Evolutionary conservation across 2,329 filamentous ascomycete species (phyloP).

Genomic region (Penicillium crustosum): DNA sequence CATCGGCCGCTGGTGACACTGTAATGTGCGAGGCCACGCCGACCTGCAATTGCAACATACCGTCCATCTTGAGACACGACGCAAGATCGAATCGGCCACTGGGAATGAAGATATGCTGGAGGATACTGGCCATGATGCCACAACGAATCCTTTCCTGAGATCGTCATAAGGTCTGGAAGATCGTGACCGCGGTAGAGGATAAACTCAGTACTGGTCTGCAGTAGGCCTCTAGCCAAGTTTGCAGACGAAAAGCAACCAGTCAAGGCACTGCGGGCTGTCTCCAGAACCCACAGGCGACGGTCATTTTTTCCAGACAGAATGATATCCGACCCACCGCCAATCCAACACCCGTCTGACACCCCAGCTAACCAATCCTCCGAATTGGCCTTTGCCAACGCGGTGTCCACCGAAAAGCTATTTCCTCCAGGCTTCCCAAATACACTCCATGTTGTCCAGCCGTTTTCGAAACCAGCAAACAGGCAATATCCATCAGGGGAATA

Average conservation of each 20-base stretch:
- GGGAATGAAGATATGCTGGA: conserved; percentile 77
- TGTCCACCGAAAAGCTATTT: conserved; percentile 75
- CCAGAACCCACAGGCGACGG: conserved; percentile 79
- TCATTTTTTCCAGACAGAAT: conserved; percentile 70
- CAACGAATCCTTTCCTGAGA: conserved; percentile 87
- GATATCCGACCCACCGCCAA: conserved; percentile 83
- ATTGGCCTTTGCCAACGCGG: conserved; percentile 62
- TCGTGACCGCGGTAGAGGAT: conserved; percentile 95
- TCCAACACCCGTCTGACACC: conserved; percentile 76
- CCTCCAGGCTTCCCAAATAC: conserved; percentile 91
- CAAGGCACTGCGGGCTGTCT: conserved; percentile 92
- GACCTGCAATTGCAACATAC: conserved; percentile 94
- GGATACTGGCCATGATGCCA: conserved; percentile 94
- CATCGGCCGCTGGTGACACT: conserved; percentile 91
- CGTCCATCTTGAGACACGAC: conserved; percentile 89
- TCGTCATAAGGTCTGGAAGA: conserved; percentile 81
- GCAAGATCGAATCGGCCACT: conserved; percentile 88
- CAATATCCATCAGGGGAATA: conserved; percentile 98
- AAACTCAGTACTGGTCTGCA: conserved; percentile 83
- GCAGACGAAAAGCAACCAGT: conserved; percentile 88
- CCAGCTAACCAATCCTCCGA: conserved; percentile 83
- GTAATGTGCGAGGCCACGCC: conserved; percentile 89
- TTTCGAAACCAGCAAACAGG: conserved; percentile 87
- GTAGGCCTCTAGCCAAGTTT: conserved; percentile 82
- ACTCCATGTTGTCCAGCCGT: conserved; percentile 95